Percentiles rank a stretch among this genome's conserved stretches.
phyloP scores from a whole-genome alignment of 1,284 basidiomycete genomes.

The Naganishia cerealis region DNA sequence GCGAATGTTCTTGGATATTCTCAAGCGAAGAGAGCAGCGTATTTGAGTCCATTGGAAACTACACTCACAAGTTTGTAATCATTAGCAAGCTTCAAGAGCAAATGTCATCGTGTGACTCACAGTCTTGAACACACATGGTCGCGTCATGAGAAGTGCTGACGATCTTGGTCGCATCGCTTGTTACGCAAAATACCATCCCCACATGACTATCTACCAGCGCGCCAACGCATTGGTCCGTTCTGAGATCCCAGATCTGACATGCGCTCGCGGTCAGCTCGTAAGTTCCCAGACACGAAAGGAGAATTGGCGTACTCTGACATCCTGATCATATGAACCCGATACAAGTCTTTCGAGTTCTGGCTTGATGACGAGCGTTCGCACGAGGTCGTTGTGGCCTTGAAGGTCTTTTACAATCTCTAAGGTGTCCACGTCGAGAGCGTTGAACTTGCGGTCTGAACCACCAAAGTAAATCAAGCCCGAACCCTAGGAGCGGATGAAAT shows the following conservation, averaged over 20 bases:
- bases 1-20: background rate
- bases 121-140: conserved; percentile 31
- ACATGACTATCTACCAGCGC: conserved; percentile 10
- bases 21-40: conserved; percentile 27
- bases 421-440: conserved; percentile 18
- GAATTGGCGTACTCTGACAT: conserved; percentile 8
- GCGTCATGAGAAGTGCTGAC: conserved; percentile 19
- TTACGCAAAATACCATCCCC: conserved; percentile 29
- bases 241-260: conserved; percentile 20
- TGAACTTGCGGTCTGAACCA: conserved; percentile 18
- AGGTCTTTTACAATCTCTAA: conserved; percentile 13
- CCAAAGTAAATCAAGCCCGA: conserved; percentile 27
- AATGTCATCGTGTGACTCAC: conserved; percentile 1
- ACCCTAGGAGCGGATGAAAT: background rate
- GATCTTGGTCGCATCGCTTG: conserved; percentile 31
- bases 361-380: conserved; percentile 26
- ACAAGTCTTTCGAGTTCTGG: conserved; percentile 23
- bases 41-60: conserved; percentile 30
- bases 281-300: background rate
- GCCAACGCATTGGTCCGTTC: conserved; percentile 7
- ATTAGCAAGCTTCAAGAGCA: too few relatives aligned
- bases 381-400: conserved; percentile 10
- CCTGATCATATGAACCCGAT: conserved; percentile 25
- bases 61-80: background rate
- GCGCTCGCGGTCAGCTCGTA: background rate